Base-by-base conservation (phyloP, 1,139 yeast genomes). In the Blastobotrys petasosporus region DNA sequence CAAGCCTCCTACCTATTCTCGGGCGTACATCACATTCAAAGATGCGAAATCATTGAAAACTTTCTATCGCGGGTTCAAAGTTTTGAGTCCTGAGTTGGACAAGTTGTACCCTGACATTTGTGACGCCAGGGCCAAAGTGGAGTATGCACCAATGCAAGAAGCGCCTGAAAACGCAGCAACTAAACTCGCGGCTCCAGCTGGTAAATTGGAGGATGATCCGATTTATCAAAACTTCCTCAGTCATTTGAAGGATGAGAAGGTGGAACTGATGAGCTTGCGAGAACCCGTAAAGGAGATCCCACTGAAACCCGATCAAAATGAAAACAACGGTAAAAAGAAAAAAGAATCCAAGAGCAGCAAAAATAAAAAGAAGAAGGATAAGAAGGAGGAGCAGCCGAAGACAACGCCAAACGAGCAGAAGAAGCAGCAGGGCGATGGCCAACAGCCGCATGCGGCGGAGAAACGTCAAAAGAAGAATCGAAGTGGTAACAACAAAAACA, bases 141-240 rank as follows among this genome's bases (percentile, higher is more conserved):
- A 59, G 39, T 52, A 51, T 41, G 61, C 62, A n/a, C 62, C 62
- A 2, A 51, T 41, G 36, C 62, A 59, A 42, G 51, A 40, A 12
- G 44, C 45, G 4, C 37, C 48, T 7, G 40, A 42, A 2, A n/a
- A 31, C 33, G 45, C 46, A 2, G 48, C 51, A 11, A 40, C 49
- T 15, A 39, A 52, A 3, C 8, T 8, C 9, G 55, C 53, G 29
- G 43, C 44, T 17, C 32, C 47, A 17, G 54, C 53, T 1, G 54
- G 52, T 6, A 56, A 57, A 1, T 52, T 58, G 13, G 45, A 42
- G 4, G 45, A 46, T 6, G 59, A 56, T 39, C 50, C 55, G 1
- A 48, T 48, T 9, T 59, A 42, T 37, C 20, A 51, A 39, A 28
- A 42, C 12, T 58, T 57, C 47, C 32, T 51, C 8, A 47, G 39